Evolutionary conservation across 2,329 filamentous ascomycete genomes (phyloP).

Genomic region (Metarhizium anisopliae): DNA sequence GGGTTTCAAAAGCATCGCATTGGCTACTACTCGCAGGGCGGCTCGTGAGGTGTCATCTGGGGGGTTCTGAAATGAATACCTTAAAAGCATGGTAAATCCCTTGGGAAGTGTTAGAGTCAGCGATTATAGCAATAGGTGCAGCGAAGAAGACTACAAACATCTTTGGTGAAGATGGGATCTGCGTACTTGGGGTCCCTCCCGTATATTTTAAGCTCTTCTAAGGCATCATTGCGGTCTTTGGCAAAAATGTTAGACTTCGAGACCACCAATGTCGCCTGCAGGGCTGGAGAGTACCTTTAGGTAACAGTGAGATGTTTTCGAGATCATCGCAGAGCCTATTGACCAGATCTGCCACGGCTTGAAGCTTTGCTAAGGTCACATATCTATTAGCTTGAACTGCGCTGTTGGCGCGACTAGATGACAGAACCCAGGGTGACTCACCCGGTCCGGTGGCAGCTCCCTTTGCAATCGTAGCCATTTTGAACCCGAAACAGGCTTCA

Average conservation of each 20-base stretch:
- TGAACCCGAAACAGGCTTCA: conserved; percentile 4
- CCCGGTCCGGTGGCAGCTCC: conserved; percentile 32
- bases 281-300: conserved; percentile 41
- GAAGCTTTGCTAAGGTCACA: conserved; percentile 48
- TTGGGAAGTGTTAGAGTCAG: conserved; percentile 24
- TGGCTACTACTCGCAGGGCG: conserved; percentile 71
- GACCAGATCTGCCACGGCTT: conserved; percentile 58
- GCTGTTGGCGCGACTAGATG: conserved; percentile 6
- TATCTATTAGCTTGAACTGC: conserved; percentile 8
- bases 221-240: conserved; percentile 51
- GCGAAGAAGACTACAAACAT: conserved; percentile 39
- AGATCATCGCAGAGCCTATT: conserved; percentile 54
- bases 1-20: conserved; percentile 53
- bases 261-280: conserved; percentile 1
- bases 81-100: conserved; percentile 66
- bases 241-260: neutral
- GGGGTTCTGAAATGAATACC: conserved; percentile 62
- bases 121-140: neutral
- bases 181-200: conserved; percentile 62
- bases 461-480: conserved; percentile 15
- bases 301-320: conserved; percentile 44
- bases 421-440: conserved; percentile 17
- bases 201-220: conserved; percentile 59
- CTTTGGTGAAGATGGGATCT: conserved; percentile 74
- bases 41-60: conserved; percentile 59